A percentile compares a stretch with the other conserved stretches of the same genome.
These are phyloP conservation scores for Thraustochytrium sp. DNA, from an alignment of 352 stramenopile genomes.

Conservation along the genomic window DNA sequence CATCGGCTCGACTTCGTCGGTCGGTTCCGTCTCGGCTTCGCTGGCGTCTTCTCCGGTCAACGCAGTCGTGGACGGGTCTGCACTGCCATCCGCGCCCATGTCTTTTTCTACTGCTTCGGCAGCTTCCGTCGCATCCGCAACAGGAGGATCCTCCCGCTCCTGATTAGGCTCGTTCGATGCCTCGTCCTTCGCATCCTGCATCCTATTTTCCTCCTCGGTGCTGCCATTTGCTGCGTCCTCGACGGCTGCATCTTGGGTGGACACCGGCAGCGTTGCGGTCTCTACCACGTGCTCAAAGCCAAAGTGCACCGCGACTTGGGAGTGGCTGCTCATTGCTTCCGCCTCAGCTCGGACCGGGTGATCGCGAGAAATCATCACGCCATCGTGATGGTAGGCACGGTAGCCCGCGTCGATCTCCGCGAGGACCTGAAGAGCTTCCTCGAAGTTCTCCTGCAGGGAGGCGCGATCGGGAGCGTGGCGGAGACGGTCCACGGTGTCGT, in stretches of 20 bases:
- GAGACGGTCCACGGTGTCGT: slow-evolving; percentile 56
- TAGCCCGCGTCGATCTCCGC: slow-evolving; percentile 68
- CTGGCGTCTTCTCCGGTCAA: too few species aligned
- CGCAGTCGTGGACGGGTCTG: too few species aligned
- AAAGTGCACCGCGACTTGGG: not conserved
- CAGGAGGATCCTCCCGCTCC: too few species aligned
- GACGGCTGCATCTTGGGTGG: not conserved
- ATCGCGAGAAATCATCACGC: not conserved
- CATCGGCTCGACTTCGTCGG: slow-evolving; percentile 46
- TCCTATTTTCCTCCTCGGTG: not conserved
- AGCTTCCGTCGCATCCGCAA: too few species aligned
- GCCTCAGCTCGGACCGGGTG: not conserved
- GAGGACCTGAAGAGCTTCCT: slow-evolving; percentile 57
- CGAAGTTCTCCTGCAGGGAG: slow-evolving; percentile 62
- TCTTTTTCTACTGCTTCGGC: too few species aligned
- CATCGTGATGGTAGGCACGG: slow-evolving; percentile 58
- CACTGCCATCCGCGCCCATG: too few species aligned
- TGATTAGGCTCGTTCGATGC: too few species aligned
- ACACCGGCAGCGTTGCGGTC: not conserved
- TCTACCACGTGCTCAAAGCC: not conserved
- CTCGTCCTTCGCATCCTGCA: not conserved
- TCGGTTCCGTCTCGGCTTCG: too few species aligned
- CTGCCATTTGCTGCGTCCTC: not conserved
- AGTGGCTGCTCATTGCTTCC: not conserved
- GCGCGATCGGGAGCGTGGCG: slow-evolving; percentile 65